Base-by-base conservation (phyloP, 169 alveolate genomes). In the Plasmodium gaboni region DNA sequence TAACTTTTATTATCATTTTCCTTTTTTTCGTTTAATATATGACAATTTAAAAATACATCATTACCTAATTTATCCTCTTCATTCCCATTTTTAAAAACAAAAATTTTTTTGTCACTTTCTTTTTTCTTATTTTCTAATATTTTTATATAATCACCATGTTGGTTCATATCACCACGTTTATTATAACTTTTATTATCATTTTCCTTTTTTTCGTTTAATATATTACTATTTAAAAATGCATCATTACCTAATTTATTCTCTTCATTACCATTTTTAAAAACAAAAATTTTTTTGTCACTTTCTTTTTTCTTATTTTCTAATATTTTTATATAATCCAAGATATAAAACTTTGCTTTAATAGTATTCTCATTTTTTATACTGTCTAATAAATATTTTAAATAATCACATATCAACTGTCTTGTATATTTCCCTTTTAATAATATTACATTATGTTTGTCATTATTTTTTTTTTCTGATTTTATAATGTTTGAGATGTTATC, bases 391-490 rank as follows among this genome's bases (percentile, higher is more conserved):
- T 48, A 8, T 65, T 78, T 78, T 9, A 78, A 46, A 24, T 78
- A 78, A 24, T 65, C 71, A n/a, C 55, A 53, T 38, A 78, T 78
- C 8, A 67, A 48, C 7, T 64, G 22, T 51, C 74, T 51, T 22
- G 78, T 67, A n/a, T 65, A 64, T 44, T 57, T 64, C n/a, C 89
- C 89, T 28, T 65, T 78, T 4, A 78, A 53, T 22, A 78, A 78
- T 17, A 44, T 19, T 2, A 78, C 13, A 38, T 51, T 17, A 19
- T 65, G 38, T 65, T 32, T 63, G 1, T n/a, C 8, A 5, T 7
- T 13, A 2, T 26, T 67, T 28, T 15, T 10, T 17, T 70, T 70
- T 17, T 70, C 46, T n/a, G 2, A 7, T 50, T 50, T 19, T 19
- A 10, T 6, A 48, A 48, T 48, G 46, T 38, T 38, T 38, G 46